These are phyloP conservation scores for Trichoderma reesei DNA, from an alignment of 495 filamentous ascomycete species.

Conservation along the genomic window DNA sequence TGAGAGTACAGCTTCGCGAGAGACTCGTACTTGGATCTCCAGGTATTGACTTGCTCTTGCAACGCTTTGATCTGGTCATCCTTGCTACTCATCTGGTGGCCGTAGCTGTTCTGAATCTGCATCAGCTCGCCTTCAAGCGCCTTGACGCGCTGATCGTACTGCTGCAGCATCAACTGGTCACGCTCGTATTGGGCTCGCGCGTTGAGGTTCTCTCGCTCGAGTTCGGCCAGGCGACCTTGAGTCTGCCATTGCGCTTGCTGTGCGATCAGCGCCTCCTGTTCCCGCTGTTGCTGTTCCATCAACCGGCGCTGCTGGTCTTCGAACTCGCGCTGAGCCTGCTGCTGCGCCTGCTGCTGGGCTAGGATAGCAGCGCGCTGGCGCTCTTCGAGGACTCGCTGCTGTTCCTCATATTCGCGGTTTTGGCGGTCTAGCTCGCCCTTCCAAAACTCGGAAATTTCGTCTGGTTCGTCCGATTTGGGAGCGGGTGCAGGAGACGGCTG, in stretches of 20 bases:
- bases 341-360: slow-evolving; percentile 63
- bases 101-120: slow-evolving; percentile 71
- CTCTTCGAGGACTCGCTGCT: slow-evolving; percentile 77
- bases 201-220: slow-evolving; percentile 90
- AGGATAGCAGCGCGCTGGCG: slow-evolving; percentile 59
- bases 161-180: slow-evolving; percentile 93
- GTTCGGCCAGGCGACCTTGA: slow-evolving; percentile 83
- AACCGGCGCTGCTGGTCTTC: slow-evolving; percentile 88
- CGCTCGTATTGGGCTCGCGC: slow-evolving; percentile 90
- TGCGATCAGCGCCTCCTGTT: slow-evolving; percentile 77
- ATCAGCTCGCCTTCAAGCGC: slow-evolving; percentile 79
- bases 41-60: slow-evolving; percentile 92
- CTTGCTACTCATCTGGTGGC: slow-evolving; percentile 76
- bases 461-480: slow-evolving; percentile 64
- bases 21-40: slow-evolving; percentile 93
- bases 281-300: slow-evolving; percentile 78
- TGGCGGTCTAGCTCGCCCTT: slow-evolving; percentile 81
- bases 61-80: slow-evolving; percentile 89
- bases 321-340: slow-evolving; percentile 83
- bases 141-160: slow-evolving; percentile 91
- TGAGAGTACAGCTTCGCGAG: slow-evolving; percentile 95
- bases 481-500: slow-evolving; percentile 55
- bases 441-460: slow-evolving; percentile 97
- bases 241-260: slow-evolving; percentile 88
- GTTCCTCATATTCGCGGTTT: slow-evolving; percentile 87